Evolutionary conservation across 2,329 filamentous ascomycete genomes (phyloP).

Genomic region (Dactylellina parvicollis): DNA sequence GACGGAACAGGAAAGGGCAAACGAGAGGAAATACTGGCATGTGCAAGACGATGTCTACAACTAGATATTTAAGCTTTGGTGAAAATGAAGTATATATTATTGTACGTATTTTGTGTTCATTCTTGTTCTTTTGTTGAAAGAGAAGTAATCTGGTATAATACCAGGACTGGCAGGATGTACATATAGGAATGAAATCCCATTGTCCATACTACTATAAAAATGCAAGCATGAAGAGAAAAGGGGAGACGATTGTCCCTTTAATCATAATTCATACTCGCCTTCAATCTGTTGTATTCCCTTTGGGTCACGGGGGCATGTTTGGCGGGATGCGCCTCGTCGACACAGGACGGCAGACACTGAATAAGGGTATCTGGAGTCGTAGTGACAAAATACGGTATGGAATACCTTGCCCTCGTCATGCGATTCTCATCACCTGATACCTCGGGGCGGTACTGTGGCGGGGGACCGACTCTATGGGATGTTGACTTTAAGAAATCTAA

Average conservation of each 20-base stretch:
- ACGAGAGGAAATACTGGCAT: conserved; percentile 97
- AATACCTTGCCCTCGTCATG: conserved; percentile 64
- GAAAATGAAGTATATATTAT: conserved; percentile 19
- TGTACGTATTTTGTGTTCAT: conserved; percentile 46
- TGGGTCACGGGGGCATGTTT: conserved; percentile 59
- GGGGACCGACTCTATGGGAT: conserved; percentile 63
- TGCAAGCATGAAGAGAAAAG: neutral
- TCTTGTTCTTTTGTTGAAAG: conserved; percentile 27
- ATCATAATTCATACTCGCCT: conserved; percentile 59
- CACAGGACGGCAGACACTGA: conserved; percentile 61
- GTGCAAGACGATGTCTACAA: conserved; percentile 75
- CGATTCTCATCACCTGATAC: conserved; percentile 59
- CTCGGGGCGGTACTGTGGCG: conserved; percentile 60
- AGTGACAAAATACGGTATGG: conserved; percentile 65
- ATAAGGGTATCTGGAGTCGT: conserved; percentile 62
- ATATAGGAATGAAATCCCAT: conserved; percentile 38
- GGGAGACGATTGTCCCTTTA: neutral
- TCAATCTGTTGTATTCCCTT: conserved; percentile 61
- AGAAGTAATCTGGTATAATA: conserved; percentile 15
- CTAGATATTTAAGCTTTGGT: conserved; percentile 20
- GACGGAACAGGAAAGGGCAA: conserved; percentile 90
- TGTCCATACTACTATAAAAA: neutral
- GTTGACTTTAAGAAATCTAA: conserved; percentile 63
- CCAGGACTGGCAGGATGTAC: conserved; percentile 35
- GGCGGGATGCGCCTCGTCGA: conserved; percentile 25